A percentile compares a stretch with the other conserved stretches of the same genome.
phyloP scores from a whole-genome alignment of 148 eudicot genomes.

The Amaranthus hypochondriacus region DNA sequence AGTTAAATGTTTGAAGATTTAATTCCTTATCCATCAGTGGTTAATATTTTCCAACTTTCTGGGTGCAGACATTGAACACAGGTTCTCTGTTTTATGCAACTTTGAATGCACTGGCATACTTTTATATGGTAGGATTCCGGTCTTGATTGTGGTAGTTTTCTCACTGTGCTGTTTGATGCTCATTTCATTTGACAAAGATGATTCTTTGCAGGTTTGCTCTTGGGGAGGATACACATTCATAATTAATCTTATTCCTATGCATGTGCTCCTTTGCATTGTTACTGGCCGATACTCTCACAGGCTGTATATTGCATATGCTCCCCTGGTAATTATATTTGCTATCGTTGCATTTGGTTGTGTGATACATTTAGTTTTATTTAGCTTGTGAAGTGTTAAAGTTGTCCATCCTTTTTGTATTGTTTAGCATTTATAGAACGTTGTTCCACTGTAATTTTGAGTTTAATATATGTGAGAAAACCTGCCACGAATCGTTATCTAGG shows the following conservation, averaged over 20 bases:
- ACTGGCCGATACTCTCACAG: constrained; percentile 94
- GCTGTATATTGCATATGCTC: constrained; percentile 91
- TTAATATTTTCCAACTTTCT: constrained; percentile 17
- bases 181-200: constrained; percentile 3
- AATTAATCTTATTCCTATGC: constrained; percentile 95
- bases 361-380: background rate
- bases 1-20: background rate
- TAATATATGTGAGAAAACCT: background rate
- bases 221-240: constrained; percentile 99
- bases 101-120: constrained; percentile 78
- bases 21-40: constrained; percentile 6
- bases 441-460: background rate
- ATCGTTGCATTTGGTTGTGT: constrained; percentile 6
- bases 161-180: constrained; percentile 13
- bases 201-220: constrained; percentile 73
- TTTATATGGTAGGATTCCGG: constrained; percentile 68
- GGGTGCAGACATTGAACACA: constrained; percentile 84
- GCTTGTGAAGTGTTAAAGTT: background rate
- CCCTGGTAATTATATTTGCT: constrained; percentile 57
- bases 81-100: constrained; percentile 95
- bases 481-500: background rate
- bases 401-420: background rate
- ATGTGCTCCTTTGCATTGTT: constrained; percentile 86
- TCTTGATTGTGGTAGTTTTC: constrained; percentile 1
- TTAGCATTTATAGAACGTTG: background rate